Conservation (phyloP, 495 filamentous ascomycete genomes). For the Aspergillus campestris region DNA sequence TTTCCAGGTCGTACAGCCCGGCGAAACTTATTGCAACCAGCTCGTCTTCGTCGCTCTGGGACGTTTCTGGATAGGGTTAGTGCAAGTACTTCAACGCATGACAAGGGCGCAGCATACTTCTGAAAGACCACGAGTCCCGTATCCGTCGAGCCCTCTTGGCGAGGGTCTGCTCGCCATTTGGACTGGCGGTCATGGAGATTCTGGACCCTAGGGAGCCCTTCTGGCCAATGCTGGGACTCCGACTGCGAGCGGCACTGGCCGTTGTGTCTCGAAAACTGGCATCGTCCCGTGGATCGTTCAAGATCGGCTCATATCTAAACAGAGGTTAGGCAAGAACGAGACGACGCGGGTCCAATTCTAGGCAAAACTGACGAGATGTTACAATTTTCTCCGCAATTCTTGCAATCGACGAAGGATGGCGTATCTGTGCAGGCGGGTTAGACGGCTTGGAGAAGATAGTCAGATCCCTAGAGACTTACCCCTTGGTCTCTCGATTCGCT, state of each 20-base stretch:
- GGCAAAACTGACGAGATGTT: conserved; percentile 15
- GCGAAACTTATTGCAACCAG: conserved; percentile 24
- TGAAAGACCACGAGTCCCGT: conserved; percentile 20
- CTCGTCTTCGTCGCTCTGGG: conserved; percentile 24
- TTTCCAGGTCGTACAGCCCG: conserved; percentile 23
- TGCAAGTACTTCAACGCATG: too few relatives aligned
- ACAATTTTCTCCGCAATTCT: conserved; percentile 17
- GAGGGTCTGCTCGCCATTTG: conserved; percentile 8
- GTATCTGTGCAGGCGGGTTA: conserved; percentile 9
- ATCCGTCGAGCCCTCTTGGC: conserved; percentile 13
- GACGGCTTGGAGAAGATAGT: background rate
- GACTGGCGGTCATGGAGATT: background rate
- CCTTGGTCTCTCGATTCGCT: conserved; percentile 12
- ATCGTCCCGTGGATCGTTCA: conserved; percentile 17
- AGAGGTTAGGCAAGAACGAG: conserved; percentile 1
- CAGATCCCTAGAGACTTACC: background rate
- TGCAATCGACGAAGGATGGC: conserved; percentile 12
- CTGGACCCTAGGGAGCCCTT: conserved; percentile 10
- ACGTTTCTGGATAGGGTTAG: conserved; percentile 13
- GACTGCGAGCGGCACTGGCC: conserved; percentile 6
- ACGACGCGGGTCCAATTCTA: background rate
- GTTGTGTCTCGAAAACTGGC: conserved; percentile 9
- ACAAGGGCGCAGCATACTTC: conserved; percentile 11
- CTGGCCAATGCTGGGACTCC: conserved; percentile 14
- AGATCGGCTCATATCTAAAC: conserved; percentile 14